Conservation (phyloP, 441 rosid genomes). For the Arabidopsis hybrid region DNA sequence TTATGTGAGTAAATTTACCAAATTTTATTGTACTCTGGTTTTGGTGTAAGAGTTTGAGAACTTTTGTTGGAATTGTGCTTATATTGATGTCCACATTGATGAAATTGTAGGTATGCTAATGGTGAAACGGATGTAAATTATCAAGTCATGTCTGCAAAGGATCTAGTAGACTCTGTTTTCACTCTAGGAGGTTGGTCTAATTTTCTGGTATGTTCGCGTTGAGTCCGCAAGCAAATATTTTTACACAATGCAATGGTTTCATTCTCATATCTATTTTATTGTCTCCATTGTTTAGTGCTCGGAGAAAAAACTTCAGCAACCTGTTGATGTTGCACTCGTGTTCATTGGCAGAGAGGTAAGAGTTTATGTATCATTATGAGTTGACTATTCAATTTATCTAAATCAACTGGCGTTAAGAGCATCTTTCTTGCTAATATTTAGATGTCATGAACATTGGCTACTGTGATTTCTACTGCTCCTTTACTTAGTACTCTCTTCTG, state of each 20-base stretch:
- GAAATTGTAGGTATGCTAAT: constrained; percentile 40
- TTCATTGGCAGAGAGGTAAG: constrained; percentile 91
- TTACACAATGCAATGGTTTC: background rate
- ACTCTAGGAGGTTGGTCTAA: constrained; percentile 82
- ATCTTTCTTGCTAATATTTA: too few species aligned
- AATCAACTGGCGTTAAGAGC: too few species aligned
- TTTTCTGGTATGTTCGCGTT: constrained; percentile 59
- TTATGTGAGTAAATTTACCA: background rate
- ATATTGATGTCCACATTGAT: background rate
- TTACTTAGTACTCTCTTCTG: background rate
- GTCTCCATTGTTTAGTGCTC: constrained; percentile 58
- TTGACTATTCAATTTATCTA: background rate
- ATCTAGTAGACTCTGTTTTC: constrained; percentile 72
- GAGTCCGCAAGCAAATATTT: background rate
- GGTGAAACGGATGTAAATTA: constrained; percentile 60
- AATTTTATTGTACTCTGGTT: background rate
- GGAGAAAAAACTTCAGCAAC: constrained; percentile 52
- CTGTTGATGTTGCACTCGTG: constrained; percentile 74
- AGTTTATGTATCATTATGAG: background rate
- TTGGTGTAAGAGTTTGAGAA: background rate
- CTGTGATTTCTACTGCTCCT: background rate
- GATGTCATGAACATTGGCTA: too few species aligned
- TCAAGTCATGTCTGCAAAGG: constrained; percentile 71
- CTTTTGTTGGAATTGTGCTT: background rate
- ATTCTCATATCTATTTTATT: background rate